Conservation (phyloP, 768 basidiomycete genomes). For the Xerocomus spinulosus region DNA sequence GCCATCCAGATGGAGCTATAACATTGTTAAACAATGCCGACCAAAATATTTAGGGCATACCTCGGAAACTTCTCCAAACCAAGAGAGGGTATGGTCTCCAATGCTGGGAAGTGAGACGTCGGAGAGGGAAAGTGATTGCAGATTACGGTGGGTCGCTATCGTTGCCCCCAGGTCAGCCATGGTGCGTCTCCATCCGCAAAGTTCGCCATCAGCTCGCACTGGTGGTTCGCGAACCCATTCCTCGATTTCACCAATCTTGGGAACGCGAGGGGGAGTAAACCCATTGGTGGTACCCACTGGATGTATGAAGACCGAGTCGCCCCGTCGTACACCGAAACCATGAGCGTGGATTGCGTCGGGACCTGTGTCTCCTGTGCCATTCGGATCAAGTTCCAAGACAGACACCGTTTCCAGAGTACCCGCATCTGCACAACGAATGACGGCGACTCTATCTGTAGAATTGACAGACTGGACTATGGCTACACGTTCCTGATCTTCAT, state of each 20-base stretch:
- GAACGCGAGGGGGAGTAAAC: constrained; percentile 61
- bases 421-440: constrained; percentile 54
- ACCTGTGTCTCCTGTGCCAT: constrained; percentile 57
- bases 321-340: constrained; percentile 74
- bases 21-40: constrained; percentile 5
- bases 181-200: constrained; percentile 67
- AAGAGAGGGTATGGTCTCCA: constrained; percentile 47
- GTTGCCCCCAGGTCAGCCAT: constrained; percentile 61
- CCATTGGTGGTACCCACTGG: constrained; percentile 69
- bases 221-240: constrained; percentile 67
- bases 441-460: constrained; percentile 64
- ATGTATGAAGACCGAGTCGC: constrained; percentile 84
- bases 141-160: constrained; percentile 47
- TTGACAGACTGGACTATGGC: constrained; percentile 80
- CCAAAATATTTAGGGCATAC: constrained; percentile 36
- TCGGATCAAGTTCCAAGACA: constrained; percentile 84
- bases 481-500: constrained; percentile 58
- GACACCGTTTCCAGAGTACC: constrained; percentile 62
- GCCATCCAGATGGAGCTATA: constrained; percentile 70
- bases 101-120: constrained; percentile 39
- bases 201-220: constrained; percentile 43
- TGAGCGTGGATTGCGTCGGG: constrained; percentile 44
- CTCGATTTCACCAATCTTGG: constrained; percentile 82
- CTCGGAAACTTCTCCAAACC: constrained; percentile 85
- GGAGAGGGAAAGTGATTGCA: constrained; percentile 37